Conservation (phyloP, 495 filamentous ascomycete genomes). For the Aspergillus leporis region DNA sequence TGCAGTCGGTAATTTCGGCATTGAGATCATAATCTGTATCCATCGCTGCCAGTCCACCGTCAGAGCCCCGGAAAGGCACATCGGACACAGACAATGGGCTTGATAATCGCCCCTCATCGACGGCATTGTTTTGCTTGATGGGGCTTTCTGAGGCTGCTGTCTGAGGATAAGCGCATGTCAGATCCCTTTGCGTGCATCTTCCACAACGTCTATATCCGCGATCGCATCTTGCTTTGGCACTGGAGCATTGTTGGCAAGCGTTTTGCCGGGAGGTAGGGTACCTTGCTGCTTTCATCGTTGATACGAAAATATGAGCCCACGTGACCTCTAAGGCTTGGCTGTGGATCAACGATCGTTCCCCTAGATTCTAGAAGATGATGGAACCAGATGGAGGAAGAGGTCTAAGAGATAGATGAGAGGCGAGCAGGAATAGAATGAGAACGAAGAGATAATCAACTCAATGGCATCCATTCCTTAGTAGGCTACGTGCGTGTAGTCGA, state of each 20-base stretch:
- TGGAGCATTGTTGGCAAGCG: conserved; percentile 43
- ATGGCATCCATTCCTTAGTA: too few species aligned
- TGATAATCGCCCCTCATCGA: background rate
- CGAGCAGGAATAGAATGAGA: too few species aligned
- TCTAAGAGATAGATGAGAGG: too few species aligned
- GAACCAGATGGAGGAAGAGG: too few species aligned
- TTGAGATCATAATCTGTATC: too few species aligned
- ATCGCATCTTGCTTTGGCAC: conserved; percentile 45
- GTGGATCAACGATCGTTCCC: too few species aligned
- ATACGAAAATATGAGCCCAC: too few species aligned
- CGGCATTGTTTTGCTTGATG: background rate
- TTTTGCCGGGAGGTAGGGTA: conserved; percentile 46
- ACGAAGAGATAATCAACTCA: too few species aligned
- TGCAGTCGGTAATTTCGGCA: background rate
- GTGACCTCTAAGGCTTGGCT: too few species aligned
- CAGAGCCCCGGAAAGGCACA: conserved; percentile 1
- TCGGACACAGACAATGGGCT: conserved; percentile 6
- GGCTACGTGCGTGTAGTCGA: too few species aligned
- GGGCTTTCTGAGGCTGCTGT: background rate
- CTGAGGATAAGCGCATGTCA: conserved; percentile 22
- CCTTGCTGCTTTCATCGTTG: too few species aligned
- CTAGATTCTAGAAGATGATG: too few species aligned
- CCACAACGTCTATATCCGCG: conserved; percentile 32
- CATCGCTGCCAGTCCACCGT: background rate
- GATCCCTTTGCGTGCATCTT: conserved; percentile 29